phyloP scores from a whole-genome alignment of 148 eudicot species.

The Silene latifolia region DNA sequence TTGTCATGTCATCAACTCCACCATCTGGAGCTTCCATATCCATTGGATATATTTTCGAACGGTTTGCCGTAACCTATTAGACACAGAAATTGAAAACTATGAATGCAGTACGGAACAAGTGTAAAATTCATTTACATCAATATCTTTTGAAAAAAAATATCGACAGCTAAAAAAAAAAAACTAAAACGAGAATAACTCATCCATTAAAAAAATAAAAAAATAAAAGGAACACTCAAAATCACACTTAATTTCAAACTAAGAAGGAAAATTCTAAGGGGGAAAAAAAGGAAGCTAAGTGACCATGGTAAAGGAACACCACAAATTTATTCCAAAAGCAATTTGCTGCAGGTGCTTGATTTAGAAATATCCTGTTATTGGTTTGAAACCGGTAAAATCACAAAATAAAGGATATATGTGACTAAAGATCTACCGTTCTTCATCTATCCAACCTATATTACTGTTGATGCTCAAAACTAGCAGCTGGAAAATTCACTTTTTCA shows the following conservation, averaged over 20 bases:
- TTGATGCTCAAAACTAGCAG: background rate
- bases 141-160: no score
- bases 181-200: background rate
- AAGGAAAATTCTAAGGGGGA: no score
- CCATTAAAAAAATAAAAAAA: no score
- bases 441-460: no score
- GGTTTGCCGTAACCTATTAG: slow-evolving; percentile 44
- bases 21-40: slow-evolving; percentile 90
- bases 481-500: background rate
- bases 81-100: background rate
- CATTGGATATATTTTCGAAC: slow-evolving; percentile 63
- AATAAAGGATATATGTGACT: background rate
- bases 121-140: background rate
- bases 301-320: background rate
- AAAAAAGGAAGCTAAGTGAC: no score
- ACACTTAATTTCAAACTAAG: no score
- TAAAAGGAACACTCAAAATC: no score
- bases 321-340: background rate
- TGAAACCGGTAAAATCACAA: background rate
- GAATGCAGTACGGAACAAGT: background rate
- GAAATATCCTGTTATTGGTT: background rate
- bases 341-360: background rate
- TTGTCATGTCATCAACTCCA: slow-evolving; percentile 99
- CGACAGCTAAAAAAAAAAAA: background rate
- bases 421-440: no score